A percentile compares a stretch with the other conserved stretches of the same genome.
phyloP scores from a whole-genome alignment of 306 rosid genomes.

The Dryas octopetala region DNA sequence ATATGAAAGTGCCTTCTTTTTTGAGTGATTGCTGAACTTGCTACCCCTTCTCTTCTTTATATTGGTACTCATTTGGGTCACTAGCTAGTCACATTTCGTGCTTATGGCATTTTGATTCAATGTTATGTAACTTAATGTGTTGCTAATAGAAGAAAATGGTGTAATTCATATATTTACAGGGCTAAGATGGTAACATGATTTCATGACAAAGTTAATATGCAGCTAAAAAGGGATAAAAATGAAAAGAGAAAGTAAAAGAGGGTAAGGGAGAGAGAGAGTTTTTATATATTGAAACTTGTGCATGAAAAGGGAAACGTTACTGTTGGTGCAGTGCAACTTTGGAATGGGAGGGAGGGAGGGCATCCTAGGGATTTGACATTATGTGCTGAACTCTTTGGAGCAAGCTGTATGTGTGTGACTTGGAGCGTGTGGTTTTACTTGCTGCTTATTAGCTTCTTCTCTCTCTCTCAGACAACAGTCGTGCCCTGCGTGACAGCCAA shows the following conservation, averaged over 20 bases:
- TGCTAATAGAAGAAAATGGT: neutral
- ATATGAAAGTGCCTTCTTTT: neutral
- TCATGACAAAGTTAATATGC: neutral
- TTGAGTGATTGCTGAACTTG: neutral
- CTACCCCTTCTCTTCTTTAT: neutral
- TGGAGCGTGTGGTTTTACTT: conserved; percentile 23
- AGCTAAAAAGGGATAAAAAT: neutral
- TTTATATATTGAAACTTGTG: neutral
- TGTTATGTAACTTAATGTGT: neutral
- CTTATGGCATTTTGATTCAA: neutral
- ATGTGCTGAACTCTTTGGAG: conserved; percentile 6
- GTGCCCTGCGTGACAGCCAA: conserved; percentile 22
- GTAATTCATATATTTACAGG: too few relatives aligned
- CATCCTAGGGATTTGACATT: conserved; percentile 37
- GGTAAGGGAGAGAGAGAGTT: too few relatives aligned
- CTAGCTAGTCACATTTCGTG: neutral
- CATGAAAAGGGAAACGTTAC: neutral
- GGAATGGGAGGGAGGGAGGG: conserved; percentile 25
- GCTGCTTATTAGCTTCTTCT: neutral
- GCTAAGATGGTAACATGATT: too few relatives aligned
- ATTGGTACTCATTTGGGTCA: too few relatives aligned
- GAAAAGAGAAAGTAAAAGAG: neutral
- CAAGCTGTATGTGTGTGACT: conserved; percentile 24
- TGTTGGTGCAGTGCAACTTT: conserved; percentile 2
- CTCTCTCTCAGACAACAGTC: neutral